Evolutionary conservation across 2,329 filamentous ascomycete species (phyloP).

Genomic region (Sporothrix pallida): DNA sequence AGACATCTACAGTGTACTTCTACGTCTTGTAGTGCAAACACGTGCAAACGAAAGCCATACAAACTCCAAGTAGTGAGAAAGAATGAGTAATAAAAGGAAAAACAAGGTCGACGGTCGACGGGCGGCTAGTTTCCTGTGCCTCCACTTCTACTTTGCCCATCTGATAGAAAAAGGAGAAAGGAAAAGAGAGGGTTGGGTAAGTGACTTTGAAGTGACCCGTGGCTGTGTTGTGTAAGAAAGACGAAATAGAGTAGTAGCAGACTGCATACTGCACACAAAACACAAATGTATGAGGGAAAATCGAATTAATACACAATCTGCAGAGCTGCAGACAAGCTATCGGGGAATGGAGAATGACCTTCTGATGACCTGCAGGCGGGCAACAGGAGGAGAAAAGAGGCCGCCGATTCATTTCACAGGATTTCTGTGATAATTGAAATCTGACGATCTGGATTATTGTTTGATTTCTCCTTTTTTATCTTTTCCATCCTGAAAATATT

Average conservation of each 20-base stretch:
- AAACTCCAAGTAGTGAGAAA: background rate
- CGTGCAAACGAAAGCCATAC: background rate
- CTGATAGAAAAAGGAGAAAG: background rate
- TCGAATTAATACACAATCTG: background rate
- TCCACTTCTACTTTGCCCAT: background rate
- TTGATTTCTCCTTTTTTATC: background rate
- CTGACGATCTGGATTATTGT: background rate
- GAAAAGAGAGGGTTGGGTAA: background rate
- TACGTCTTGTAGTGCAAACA: background rate
- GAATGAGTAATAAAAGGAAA: conserved; percentile 12
- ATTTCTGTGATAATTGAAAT: background rate
- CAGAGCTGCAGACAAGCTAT: background rate
- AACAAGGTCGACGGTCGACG: background rate
- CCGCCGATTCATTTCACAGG: background rate
- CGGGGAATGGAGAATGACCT: background rate
- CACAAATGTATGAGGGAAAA: background rate
- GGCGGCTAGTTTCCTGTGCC: background rate
- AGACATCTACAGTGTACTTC: background rate
- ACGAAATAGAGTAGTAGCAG: background rate
- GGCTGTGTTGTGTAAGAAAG: conserved; percentile 26
- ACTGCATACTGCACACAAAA: background rate
- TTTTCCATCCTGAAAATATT: background rate
- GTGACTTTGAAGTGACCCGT: background rate
- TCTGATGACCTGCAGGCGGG: background rate
- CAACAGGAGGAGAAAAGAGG: background rate